Conservation (phyloP, 805 yeast genomes). For the Millerozyma miso region DNA sequence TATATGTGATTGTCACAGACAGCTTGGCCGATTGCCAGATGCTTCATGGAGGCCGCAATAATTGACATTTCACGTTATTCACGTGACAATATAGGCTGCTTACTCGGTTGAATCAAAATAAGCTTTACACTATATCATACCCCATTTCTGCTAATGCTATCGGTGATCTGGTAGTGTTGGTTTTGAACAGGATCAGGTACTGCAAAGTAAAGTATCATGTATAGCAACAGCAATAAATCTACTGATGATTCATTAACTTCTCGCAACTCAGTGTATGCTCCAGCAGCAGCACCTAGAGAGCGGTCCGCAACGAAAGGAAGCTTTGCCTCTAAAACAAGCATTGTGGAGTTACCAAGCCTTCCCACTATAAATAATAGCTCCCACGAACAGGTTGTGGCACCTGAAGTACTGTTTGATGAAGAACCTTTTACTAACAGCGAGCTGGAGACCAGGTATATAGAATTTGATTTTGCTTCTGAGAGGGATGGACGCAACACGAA, state of each 20-base stretch:
- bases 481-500: conserved; percentile 1
- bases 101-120: no score
- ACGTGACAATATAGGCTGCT: background rate
- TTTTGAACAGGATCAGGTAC: background rate
- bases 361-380: conserved; percentile 7
- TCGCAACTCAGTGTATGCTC: conserved; percentile 1
- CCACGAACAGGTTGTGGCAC: background rate
- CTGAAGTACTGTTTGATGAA: background rate
- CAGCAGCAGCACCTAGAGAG: background rate
- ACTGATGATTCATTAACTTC: background rate
- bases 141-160: background rate
- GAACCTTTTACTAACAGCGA: background rate
- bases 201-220: background rate
- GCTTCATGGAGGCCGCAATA: no score
- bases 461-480: conserved; percentile 22
- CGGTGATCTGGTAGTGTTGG: background rate
- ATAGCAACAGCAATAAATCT: background rate
- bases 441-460: conserved; percentile 19
- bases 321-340: conserved; percentile 9
- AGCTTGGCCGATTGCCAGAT: no score
- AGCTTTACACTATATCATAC: no score
- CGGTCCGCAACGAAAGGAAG: background rate
- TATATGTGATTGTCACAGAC: no score
- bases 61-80: no score
- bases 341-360: conserved; percentile 18